Base-by-base conservation (phyloP, 1,284 basidiomycete species). In the Vanrija sp. region DNA sequence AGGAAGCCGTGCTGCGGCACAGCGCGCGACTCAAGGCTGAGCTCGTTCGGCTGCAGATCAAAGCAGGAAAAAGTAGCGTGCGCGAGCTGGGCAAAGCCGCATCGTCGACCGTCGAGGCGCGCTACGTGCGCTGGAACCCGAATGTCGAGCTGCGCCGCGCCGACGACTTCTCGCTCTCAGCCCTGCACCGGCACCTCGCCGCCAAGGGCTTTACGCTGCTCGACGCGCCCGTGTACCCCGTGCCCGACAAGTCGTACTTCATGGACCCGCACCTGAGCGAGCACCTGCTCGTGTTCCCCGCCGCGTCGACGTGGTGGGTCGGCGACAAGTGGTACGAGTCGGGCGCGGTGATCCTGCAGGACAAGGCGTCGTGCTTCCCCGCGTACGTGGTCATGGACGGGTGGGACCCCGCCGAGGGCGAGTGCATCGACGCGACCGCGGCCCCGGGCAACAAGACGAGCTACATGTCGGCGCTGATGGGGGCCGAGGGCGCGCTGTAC, bases 401-500 rank as follows among this genome's bases (percentile, higher is more conserved):
- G 5, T 42, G 40, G 40, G 19, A n/a, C 7, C 43, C 50, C 14
- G 67, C 55, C 18, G 73, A 75, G 49, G 73, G 73, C 0, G 68
- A 83, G 18, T 90, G 93, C 38, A 87, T 98, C 47, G 96, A 98
- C 74, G 94, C 91, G 5, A 98, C 94, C n/a, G 88, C 94, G 43
- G 95, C 96, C 0, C 96, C 95, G 0, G 96, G 96, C 0, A 99
- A 99, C 78, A 99, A 99, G 79, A 98, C 96, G 0, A 89, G 90
- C 6, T 91, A 96, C 74, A 78, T 98, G 14, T 88, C 88, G 59
- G 90, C 93, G 10, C 78, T 98, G 40, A 91, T 95, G 86, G 72
- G 80, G 16, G 86, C 86, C 63, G 81, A 82, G 65, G 90, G 91
- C 59, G 90, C 86, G 87, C 75, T 95, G 7, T 85, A 85, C 64